phyloP scores from a whole-genome alignment of 2,329 filamentous ascomycete species.

The Epichloe glyceriae region DNA sequence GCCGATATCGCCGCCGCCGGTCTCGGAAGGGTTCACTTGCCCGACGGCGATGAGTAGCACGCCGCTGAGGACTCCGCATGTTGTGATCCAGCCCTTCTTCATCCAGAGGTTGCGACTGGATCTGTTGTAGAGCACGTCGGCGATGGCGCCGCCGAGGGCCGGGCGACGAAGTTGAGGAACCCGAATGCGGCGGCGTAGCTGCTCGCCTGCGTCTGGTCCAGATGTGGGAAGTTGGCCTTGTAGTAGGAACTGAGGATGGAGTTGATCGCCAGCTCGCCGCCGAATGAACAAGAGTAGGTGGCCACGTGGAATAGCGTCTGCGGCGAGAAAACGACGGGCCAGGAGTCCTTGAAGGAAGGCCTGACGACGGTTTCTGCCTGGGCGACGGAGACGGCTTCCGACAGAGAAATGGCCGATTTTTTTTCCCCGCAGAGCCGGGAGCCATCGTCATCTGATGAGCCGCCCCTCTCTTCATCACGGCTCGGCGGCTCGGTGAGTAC shows the following conservation, averaged over 20 bases:
- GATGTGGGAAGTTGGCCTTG: slow-evolving; percentile 43
- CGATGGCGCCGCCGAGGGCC: slow-evolving; percentile 51
- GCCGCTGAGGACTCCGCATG: slow-evolving; percentile 48
- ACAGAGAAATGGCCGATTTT: slow-evolving; percentile 33
- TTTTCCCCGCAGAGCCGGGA: slow-evolving; percentile 27
- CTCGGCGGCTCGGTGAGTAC: slow-evolving; percentile 28
- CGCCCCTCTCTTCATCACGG: slow-evolving; percentile 18
- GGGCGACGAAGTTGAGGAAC: slow-evolving; percentile 55
- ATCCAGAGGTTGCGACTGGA: slow-evolving; percentile 21
- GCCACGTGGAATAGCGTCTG: slow-evolving; percentile 42
- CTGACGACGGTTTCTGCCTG: slow-evolving; percentile 39
- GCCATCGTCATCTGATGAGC: background rate
- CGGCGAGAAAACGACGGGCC: slow-evolving; percentile 33
- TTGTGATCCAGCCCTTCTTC: slow-evolving; percentile 33
- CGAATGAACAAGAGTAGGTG: slow-evolving; percentile 52
- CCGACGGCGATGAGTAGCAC: slow-evolving; percentile 49
- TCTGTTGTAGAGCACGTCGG: slow-evolving; percentile 35
- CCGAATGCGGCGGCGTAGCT: slow-evolving; percentile 63
- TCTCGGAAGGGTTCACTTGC: slow-evolving; percentile 45
- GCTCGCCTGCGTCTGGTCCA: slow-evolving; percentile 42
- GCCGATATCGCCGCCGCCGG: slow-evolving; percentile 24
- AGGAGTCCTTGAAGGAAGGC: slow-evolving; percentile 38
- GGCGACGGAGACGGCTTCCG: slow-evolving; percentile 41
- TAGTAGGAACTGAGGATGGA: slow-evolving; percentile 46
- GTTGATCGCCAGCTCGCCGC: slow-evolving; percentile 50